phyloP scores from a whole-genome alignment of 2,329 filamentous ascomycete genomes.

The Neocucurbitaria cava region DNA sequence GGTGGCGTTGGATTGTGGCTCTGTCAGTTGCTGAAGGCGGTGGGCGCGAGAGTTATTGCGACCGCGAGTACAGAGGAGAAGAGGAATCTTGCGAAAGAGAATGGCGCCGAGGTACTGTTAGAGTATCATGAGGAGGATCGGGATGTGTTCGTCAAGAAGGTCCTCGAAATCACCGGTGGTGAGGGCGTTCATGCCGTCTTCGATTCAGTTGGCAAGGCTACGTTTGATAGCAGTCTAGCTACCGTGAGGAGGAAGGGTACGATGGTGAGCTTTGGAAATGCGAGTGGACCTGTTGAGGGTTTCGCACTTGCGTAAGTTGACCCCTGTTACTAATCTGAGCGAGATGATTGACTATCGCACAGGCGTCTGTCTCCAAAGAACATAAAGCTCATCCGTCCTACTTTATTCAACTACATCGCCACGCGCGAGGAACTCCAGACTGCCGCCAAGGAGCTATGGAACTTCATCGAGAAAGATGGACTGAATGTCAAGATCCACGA shows the following conservation, averaged over 20 bases:
- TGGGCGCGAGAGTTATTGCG: constrained; percentile 80
- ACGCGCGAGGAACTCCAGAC: constrained; percentile 70
- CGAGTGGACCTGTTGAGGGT: constrained; percentile 78
- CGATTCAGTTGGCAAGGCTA: constrained; percentile 84
- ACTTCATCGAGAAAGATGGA: constrained; percentile 71
- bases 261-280: constrained; percentile 82
- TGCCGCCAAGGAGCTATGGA: constrained; percentile 76
- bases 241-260: constrained; percentile 78
- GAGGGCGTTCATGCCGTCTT: constrained; percentile 79
- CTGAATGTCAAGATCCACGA: constrained; percentile 78
- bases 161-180: constrained; percentile 73
- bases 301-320: constrained; percentile 66
- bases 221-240: constrained; percentile 80
- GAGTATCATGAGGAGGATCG: constrained; percentile 68
- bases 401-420: constrained; percentile 69
- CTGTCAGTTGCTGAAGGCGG: constrained; percentile 72
- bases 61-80: constrained; percentile 79
- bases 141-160: constrained; percentile 53
- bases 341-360: neutral
- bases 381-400: constrained; percentile 76
- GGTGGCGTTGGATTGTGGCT: constrained; percentile 77
- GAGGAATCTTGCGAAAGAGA: constrained; percentile 69
- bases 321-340: neutral
- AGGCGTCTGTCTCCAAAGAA: constrained; percentile 74
- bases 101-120: constrained; percentile 75